These are phyloP conservation scores for Leucocoprinus birnbaumii DNA, from an alignment of 768 basidiomycete genomes.

Conservation along the genomic window DNA sequence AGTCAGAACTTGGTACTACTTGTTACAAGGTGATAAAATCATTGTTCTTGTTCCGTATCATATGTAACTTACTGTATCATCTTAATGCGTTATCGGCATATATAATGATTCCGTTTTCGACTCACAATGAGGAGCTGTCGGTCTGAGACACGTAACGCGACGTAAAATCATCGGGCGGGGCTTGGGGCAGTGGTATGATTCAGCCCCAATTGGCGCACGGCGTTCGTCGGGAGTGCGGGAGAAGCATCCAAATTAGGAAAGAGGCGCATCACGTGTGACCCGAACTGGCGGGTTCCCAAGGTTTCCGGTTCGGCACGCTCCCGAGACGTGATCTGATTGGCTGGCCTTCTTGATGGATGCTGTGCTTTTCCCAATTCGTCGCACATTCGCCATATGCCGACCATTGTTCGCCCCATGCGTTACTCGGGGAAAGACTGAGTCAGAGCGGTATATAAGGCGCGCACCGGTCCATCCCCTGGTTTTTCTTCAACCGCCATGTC, in stretches of 20 bases:
- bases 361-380: conserved; percentile 17
- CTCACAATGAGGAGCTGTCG: conserved; percentile 3
- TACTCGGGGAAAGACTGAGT: conserved; percentile 22
- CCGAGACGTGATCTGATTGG: conserved; percentile 20
- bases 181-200: neutral
- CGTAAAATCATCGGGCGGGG: neutral
- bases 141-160: conserved; percentile 1
- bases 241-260: neutral
- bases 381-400: neutral
- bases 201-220: neutral
- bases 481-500: conserved; percentile 35
- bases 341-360: conserved; percentile 13
- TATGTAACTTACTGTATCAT: conserved; percentile 11
- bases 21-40: conserved; percentile 9
- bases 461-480: neutral
- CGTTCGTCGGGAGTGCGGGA: neutral
- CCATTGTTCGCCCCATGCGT: conserved; percentile 30
- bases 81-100: conserved; percentile 4
- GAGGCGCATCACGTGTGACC: conserved; percentile 26
- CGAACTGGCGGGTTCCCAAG: conserved; percentile 25
- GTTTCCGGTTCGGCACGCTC: conserved; percentile 21
- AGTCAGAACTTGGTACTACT: neutral
- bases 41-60: conserved; percentile 3
- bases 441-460: conserved; percentile 30
- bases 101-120: neutral